Percentiles rank a stretch among this genome's conserved stretches.
These are phyloP conservation scores for Stipa capillata DNA, from an alignment of 176 grass and related monocot genomes.

Conservation along the genomic window DNA sequence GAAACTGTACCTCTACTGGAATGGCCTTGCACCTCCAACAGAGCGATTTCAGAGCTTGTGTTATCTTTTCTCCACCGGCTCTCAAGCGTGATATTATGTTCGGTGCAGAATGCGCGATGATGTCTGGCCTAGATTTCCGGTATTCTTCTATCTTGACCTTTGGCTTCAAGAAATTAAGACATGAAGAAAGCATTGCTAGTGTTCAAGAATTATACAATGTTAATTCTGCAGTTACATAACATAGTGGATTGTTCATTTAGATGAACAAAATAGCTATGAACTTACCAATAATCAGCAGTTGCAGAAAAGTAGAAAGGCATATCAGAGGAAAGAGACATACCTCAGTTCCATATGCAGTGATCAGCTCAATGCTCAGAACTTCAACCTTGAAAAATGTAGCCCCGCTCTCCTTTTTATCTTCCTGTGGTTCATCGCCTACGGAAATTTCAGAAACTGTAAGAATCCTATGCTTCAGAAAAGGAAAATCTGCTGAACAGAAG, in stretches of 20 bases:
- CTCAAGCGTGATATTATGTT: conserved; percentile 76
- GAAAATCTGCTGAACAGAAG: neutral
- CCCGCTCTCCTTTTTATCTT: conserved; percentile 40
- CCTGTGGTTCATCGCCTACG: conserved; percentile 40
- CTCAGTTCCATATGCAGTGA: conserved; percentile 85
- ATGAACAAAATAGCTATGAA: neutral
- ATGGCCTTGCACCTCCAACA: conserved; percentile 71
- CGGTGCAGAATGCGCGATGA: conserved; percentile 63
- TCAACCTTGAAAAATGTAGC: conserved; percentile 81
- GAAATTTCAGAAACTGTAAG: conserved; percentile 13
- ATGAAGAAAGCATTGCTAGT: neutral
- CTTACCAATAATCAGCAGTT: no score
- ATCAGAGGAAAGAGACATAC: conserved; percentile 16
- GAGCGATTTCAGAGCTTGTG: conserved; percentile 67
- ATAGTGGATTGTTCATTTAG: neutral
- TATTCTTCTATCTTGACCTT: conserved; percentile 67
- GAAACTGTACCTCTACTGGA: conserved; percentile 62
- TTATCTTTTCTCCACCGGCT: conserved; percentile 77
- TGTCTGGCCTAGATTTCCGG: conserved; percentile 58
- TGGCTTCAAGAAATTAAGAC: conserved; percentile 25
- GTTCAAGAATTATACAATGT: neutral
- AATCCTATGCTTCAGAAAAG: neutral
- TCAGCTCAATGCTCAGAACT: conserved; percentile 74
- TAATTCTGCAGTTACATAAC: neutral
- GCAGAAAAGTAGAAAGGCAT: no score